phyloP scores from a whole-genome alignment of 768 basidiomycete species.

The Kwoniella pini region DNA sequence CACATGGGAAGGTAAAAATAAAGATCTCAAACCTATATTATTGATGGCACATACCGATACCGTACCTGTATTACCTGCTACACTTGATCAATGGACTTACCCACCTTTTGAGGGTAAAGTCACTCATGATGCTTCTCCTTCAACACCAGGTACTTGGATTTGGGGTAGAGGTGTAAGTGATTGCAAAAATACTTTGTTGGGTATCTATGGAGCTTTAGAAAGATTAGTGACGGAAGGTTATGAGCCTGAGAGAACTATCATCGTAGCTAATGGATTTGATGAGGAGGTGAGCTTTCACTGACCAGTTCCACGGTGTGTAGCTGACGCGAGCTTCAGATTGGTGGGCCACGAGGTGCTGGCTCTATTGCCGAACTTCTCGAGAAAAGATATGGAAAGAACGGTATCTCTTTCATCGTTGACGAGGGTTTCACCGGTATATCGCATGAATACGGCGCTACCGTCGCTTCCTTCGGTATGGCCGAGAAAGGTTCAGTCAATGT shows the following conservation, averaged over 20 bases:
- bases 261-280: slow-evolving; percentile 51
- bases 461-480: slow-evolving; percentile 54
- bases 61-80: slow-evolving; percentile 66
- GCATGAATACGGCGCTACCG: slow-evolving; percentile 39
- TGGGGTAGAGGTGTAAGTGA: slow-evolving; percentile 77
- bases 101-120: slow-evolving; percentile 65
- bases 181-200: slow-evolving; percentile 65
- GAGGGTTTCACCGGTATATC: slow-evolving; percentile 70
- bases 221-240: slow-evolving; percentile 66
- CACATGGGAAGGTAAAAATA: slow-evolving; percentile 69
- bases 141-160: slow-evolving; percentile 60
- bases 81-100: slow-evolving; percentile 63
- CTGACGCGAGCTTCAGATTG: slow-evolving; percentile 46
- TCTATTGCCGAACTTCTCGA: slow-evolving; percentile 59
- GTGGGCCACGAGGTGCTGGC: slow-evolving; percentile 50
- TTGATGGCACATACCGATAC: slow-evolving; percentile 61
- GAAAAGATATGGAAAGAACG: slow-evolving; percentile 67
- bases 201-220: slow-evolving; percentile 63
- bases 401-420: slow-evolving; percentile 77
- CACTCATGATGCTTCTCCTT: slow-evolving; percentile 28
- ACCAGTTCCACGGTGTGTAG: background rate
- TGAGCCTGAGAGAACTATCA: slow-evolving; percentile 51
- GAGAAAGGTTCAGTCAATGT: slow-evolving; percentile 55
- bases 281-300: slow-evolving; percentile 38
- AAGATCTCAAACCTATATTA: slow-evolving; percentile 67